Evolutionary conservation across 371 early-diverging fungal species (phyloP).

Genomic region (Mortierella sp.): DNA sequence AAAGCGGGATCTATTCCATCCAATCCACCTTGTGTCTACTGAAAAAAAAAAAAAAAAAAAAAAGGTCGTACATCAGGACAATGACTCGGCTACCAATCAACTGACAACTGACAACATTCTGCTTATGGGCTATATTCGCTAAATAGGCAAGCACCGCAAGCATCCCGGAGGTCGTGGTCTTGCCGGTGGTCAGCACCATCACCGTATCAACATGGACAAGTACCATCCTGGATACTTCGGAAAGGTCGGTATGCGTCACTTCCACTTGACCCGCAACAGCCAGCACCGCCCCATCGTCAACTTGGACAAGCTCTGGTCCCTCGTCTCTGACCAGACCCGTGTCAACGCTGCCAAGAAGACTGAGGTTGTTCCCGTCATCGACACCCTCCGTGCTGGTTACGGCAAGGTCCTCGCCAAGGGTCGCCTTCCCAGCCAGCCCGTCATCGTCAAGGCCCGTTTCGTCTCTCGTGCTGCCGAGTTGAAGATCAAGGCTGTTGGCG

Average conservation of each 20-base stretch:
- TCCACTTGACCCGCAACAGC: constrained; percentile 96
- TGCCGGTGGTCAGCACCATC: constrained; percentile 99
- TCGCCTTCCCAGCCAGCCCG: constrained; percentile 88
- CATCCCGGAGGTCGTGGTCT: constrained; percentile 99
- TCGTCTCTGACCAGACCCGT: constrained; percentile 94
- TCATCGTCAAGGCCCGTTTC: constrained; percentile 98
- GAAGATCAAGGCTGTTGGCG: constrained; percentile 99
- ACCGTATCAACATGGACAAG: constrained; percentile 99
- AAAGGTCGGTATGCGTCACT: constrained; percentile 99
- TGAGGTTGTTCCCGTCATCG: constrained; percentile 95
- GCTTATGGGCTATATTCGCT: too few relatives aligned
- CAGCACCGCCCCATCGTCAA: constrained; percentile 92
- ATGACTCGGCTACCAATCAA: too few relatives aligned
- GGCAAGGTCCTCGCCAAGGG: constrained; percentile 99
- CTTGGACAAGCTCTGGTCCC: constrained; percentile 94
- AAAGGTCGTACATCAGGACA: too few relatives aligned
- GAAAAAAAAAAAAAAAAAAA: constrained; percentile 23
- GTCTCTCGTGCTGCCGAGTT: constrained; percentile 96
- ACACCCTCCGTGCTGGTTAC: constrained; percentile 92
- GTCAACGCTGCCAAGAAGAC: constrained; percentile 86
- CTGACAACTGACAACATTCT: too few relatives aligned
- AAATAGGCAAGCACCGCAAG: constrained; percentile 98
- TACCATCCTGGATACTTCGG: constrained; percentile 99
- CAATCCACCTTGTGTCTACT: constrained; percentile 31
- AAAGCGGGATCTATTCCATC: too few relatives aligned